A percentile compares a stretch with the other conserved stretches of the same genome.
These are phyloP conservation scores for Candida schatavii DNA, from an alignment of 805 yeast genomes.

Conservation along the genomic window DNA sequence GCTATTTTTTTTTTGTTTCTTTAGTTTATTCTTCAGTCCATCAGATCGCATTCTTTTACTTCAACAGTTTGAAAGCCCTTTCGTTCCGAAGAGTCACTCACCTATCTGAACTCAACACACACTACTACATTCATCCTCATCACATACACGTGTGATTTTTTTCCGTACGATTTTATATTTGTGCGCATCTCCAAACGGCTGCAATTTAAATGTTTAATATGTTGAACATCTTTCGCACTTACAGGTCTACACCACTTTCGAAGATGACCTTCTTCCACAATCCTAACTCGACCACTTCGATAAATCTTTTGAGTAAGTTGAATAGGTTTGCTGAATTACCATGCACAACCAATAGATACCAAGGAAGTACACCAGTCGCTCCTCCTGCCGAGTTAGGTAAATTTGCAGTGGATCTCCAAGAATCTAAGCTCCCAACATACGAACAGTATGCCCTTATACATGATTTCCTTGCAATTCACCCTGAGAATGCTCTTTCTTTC, in stretches of 20 bases:
- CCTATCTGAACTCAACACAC: too few species aligned
- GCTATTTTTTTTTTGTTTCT: not conserved
- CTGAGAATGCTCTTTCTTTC: conserved; percentile 28
- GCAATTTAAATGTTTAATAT: not conserved
- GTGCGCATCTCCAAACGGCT: not conserved
- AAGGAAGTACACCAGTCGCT: conserved; percentile 1
- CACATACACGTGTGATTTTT: not conserved
- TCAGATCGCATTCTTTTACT: not conserved
- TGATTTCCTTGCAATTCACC: conserved; percentile 31
- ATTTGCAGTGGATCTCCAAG: conserved; percentile 17
- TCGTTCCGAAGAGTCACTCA: too few species aligned
- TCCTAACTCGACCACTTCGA: conserved; percentile 18
- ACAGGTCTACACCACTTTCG: conserved; percentile 9
- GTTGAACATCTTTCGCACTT: conserved; percentile 3
- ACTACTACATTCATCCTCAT: not conserved
- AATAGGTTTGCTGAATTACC: conserved; percentile 14
- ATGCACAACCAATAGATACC: conserved; percentile 12
- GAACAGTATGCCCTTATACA: conserved; percentile 26
- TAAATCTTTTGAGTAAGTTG: conserved; percentile 19
- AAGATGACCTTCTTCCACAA: conserved; percentile 29
- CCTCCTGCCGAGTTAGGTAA: conserved; percentile 8
- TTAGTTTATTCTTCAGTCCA: not conserved
- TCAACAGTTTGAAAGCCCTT: not conserved
- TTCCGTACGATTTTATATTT: too few species aligned
- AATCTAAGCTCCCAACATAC: conserved; percentile 18